phyloP scores from a whole-genome alignment of 73 alveolate species.

The Paramecium sonneborni region DNA sequence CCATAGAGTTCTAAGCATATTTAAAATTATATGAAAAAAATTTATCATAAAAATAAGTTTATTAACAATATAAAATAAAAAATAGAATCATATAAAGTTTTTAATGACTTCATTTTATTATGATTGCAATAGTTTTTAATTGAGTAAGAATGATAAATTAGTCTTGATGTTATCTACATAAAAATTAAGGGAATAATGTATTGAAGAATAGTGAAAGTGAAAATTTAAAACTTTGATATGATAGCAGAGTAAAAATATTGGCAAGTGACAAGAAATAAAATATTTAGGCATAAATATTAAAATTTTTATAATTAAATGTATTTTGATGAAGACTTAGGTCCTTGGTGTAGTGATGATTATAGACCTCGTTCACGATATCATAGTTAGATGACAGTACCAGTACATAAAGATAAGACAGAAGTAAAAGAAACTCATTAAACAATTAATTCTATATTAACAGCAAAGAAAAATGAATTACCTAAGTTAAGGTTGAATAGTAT shows the following conservation, averaged over 20 bases:
- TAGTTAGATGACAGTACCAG: background rate
- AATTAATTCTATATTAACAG: background rate
- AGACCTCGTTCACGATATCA: constrained; percentile 23
- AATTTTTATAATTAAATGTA: background rate
- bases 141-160: no score
- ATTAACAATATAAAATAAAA: no score
- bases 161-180: background rate
- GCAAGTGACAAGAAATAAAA: background rate
- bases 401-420: background rate
- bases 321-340: constrained; percentile 22
- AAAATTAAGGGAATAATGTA: background rate
- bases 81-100: no score
- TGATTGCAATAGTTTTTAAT: no score
- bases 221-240: background rate
- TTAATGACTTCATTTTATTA: no score
- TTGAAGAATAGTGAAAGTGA: background rate
- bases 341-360: constrained; percentile 19
- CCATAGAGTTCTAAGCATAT: no score
- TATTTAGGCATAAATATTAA: background rate
- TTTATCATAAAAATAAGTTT: no score
- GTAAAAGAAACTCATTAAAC: background rate
- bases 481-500: background rate
- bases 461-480: background rate
- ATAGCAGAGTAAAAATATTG: no score
- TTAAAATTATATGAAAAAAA: no score